Percentiles rank a stretch among this genome's conserved stretches.
Evolutionary conservation across 129 eudicot genomes (phyloP).

Genomic region (Heracleum sosnowskyi): DNA sequence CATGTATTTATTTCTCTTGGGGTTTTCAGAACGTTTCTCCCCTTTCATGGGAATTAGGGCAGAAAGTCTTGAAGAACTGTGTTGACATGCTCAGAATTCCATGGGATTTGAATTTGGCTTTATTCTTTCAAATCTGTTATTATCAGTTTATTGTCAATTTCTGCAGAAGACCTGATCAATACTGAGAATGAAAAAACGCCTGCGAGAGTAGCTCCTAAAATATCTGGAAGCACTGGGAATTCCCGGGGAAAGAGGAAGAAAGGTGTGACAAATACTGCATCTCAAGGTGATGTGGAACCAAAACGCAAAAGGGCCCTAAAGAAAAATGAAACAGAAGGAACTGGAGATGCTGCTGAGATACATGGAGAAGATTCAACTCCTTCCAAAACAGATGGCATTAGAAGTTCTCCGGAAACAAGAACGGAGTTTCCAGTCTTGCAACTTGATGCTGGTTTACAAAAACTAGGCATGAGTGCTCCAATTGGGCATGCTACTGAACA

Average conservation of each 20-base stretch:
- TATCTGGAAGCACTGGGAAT: neutral
- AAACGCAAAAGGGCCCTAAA: neutral
- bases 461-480: conserved; percentile 10
- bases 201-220: neutral
- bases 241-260: conserved; percentile 8
- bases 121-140: neutral
- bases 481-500: conserved; percentile 6
- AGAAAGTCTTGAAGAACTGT: conserved; percentile 26
- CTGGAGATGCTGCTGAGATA: conserved; percentile 3
- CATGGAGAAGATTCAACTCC: neutral
- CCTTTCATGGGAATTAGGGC: conserved; percentile 35
- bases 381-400: neutral
- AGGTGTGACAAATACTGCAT: neutral
- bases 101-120: conserved; percentile 1
- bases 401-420: neutral
- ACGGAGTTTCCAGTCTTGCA: neutral
- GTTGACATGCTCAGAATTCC: conserved; percentile 11
- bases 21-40: conserved; percentile 28
- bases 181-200: conserved; percentile 2
- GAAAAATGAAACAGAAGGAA: conserved; percentile 10
- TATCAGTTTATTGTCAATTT: neutral
- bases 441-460: neutral
- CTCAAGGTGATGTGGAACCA: conserved; percentile 5
- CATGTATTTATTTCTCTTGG: neutral
- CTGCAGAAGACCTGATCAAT: conserved; percentile 10